These are phyloP conservation scores for Hypericum androsaemum DNA, from an alignment of 345 rosid species.

Conservation along the genomic window DNA sequence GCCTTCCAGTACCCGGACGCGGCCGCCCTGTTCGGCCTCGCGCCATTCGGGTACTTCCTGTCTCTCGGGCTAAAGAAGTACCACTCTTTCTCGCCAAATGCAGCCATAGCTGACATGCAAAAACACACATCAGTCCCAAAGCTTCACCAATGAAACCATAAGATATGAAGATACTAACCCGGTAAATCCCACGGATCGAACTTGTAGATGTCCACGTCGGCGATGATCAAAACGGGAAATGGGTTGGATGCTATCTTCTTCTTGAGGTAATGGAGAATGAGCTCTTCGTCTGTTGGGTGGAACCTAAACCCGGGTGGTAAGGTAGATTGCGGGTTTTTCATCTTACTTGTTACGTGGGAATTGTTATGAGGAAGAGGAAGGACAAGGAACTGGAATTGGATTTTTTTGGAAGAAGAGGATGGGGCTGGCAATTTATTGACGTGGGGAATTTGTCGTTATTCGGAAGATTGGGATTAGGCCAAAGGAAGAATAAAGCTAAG, in stretches of 20 bases:
- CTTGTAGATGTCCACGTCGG: slow-evolving; percentile 92
- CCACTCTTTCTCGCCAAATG: slow-evolving; percentile 96
- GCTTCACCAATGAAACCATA: not conserved
- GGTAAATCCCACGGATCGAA: slow-evolving; percentile 94
- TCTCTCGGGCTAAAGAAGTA: slow-evolving; percentile 97
- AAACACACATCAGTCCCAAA: not conserved
- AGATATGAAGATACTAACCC: slow-evolving; percentile 22
- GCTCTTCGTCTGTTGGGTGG: slow-evolving; percentile 97
- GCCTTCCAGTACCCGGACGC: slow-evolving; percentile 99
- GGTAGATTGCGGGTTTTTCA: slow-evolving; percentile 56
- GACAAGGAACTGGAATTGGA: slow-evolving; percentile 35
- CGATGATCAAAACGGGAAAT: slow-evolving; percentile 72
- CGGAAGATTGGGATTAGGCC: slow-evolving; percentile 31
- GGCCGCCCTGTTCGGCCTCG: slow-evolving; percentile 93
- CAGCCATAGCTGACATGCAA: slow-evolving; percentile 41
- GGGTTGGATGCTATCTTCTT: slow-evolving; percentile 56
- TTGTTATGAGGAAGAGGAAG: slow-evolving; percentile 5
- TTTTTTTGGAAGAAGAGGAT: slow-evolving; percentile 42
- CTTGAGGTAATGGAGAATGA: slow-evolving; percentile 77
- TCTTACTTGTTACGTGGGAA: slow-evolving; percentile 10
- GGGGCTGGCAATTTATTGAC: slow-evolving; percentile 51
- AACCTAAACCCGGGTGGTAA: slow-evolving; percentile 96
- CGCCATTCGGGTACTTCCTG: slow-evolving; percentile 94
- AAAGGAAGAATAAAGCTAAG: not conserved
- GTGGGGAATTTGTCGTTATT: slow-evolving; percentile 48